Conservation (phyloP, 2,329 filamentous ascomycete genomes). For the Pestalotiopsis sp. region DNA sequence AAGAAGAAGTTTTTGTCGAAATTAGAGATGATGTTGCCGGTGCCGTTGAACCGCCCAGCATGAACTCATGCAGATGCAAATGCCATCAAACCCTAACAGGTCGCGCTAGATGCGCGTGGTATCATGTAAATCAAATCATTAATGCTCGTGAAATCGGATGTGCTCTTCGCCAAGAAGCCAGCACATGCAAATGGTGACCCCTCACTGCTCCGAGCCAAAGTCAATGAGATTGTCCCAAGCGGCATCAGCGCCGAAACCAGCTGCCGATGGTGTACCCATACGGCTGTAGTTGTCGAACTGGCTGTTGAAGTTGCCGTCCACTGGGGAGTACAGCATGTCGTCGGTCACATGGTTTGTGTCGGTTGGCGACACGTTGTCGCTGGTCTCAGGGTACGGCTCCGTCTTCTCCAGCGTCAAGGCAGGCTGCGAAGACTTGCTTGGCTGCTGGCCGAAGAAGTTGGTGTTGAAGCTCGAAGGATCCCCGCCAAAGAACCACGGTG, state of each 20-base stretch:
- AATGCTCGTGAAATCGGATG: background rate
- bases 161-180: background rate
- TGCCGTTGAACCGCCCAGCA: background rate
- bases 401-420: conserved; percentile 1
- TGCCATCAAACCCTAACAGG: conserved; percentile 20
- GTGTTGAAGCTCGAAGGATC: conserved; percentile 18
- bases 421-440: conserved; percentile 11
- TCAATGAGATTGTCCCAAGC: conserved; percentile 34
- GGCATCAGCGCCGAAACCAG: conserved; percentile 20
- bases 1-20: background rate
- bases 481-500: conserved; percentile 28
- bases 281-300: conserved; percentile 20
- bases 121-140: conserved; percentile 14
- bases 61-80: conserved; percentile 8
- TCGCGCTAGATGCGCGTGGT: conserved; percentile 16
- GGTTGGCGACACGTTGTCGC: background rate
- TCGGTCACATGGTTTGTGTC: conserved; percentile 14
- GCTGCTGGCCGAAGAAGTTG: conserved; percentile 23
- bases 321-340: conserved; percentile 20
- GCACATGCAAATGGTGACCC: background rate
- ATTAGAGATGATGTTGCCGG: background rate
- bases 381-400: background rate
- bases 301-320: conserved; percentile 18
- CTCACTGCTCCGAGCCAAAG: conserved; percentile 31
- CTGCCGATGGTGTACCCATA: conserved; percentile 24